Evolutionary conservation across 2,329 filamentous ascomycete genomes (phyloP).

Genomic region (Trichoderma harzianum): DNA sequence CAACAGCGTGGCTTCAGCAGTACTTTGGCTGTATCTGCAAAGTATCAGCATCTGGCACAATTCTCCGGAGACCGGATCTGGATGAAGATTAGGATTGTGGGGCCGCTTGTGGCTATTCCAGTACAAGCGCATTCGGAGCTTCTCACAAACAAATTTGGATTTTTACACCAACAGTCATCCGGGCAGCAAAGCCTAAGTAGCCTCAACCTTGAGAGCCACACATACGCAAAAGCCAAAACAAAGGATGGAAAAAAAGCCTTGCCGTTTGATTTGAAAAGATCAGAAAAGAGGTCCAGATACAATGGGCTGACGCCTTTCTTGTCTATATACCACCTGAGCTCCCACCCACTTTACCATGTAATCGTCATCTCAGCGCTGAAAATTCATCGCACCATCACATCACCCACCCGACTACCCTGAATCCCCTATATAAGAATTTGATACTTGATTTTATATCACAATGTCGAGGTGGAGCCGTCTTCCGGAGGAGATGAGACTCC

Average conservation of each 20-base stretch:
- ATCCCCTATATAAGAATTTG: neutral
- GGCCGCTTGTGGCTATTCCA: neutral
- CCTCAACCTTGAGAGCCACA: neutral
- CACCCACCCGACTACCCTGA: neutral
- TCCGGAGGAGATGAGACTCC: conserved; percentile 4
- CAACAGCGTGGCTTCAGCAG: neutral
- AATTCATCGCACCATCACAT: neutral
- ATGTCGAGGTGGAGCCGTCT: neutral
- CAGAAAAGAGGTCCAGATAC: neutral
- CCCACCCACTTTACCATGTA: neutral
- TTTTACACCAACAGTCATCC: neutral
- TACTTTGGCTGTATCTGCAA: neutral
- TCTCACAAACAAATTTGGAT: neutral
- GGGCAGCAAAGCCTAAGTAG: neutral
- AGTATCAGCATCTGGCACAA: neutral
- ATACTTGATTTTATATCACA: neutral
- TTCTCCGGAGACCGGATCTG: neutral
- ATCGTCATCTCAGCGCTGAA: neutral
- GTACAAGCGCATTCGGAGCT: neutral
- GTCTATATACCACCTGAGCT: neutral
- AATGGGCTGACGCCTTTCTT: neutral
- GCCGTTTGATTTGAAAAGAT: neutral
- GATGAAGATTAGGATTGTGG: conserved; percentile 1
- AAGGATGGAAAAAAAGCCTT: neutral
- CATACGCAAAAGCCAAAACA: neutral